These are phyloP conservation scores for Trichodelitschia bisporula DNA, from an alignment of 495 filamentous ascomycete species.

Conservation along the genomic window DNA sequence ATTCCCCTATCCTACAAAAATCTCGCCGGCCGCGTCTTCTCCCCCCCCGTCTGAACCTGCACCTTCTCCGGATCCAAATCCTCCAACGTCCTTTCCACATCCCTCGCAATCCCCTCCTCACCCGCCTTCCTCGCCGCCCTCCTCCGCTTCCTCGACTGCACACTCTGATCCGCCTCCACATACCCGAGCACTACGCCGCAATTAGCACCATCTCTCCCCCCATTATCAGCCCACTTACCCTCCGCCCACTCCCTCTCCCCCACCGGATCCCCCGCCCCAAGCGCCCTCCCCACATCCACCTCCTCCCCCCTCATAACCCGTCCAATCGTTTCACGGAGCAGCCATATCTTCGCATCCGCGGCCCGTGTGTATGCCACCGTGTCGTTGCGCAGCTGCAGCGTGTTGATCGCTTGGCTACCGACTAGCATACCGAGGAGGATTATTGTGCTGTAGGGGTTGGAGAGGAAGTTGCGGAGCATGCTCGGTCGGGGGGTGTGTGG, in stretches of 20 bases:
- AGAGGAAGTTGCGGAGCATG: conserved; percentile 44
- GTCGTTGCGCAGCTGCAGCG: conserved; percentile 58
- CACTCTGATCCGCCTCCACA: too few relatives aligned
- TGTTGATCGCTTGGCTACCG: conserved; percentile 81
- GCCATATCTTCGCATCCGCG: conserved; percentile 51
- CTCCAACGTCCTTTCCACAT: too few relatives aligned
- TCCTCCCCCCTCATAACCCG: conserved; percentile 63
- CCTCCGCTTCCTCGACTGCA: too few relatives aligned
- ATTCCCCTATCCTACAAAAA: too few relatives aligned
- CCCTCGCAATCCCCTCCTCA: too few relatives aligned
- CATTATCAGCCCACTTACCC: conserved; percentile 31
- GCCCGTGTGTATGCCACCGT: conserved; percentile 43
- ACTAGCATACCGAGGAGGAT: conserved; percentile 79
- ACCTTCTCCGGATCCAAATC: too few relatives aligned
- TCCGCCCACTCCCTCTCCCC: conserved; percentile 79
- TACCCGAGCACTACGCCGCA: too few relatives aligned
- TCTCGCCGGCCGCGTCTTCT: too few relatives aligned
- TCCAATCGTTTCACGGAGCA: conserved; percentile 64
- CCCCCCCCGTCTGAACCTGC: too few relatives aligned
- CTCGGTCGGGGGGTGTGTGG: too few relatives aligned
- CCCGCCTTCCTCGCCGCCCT: too few relatives aligned
- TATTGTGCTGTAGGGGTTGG: conserved; percentile 87
- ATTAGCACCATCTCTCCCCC: too few relatives aligned
- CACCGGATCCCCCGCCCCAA: conserved; percentile 56
- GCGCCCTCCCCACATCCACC: conserved; percentile 61